These are phyloP conservation scores for Candida tibetensis DNA, from an alignment of 805 yeast genomes.

Conservation along the genomic window DNA sequence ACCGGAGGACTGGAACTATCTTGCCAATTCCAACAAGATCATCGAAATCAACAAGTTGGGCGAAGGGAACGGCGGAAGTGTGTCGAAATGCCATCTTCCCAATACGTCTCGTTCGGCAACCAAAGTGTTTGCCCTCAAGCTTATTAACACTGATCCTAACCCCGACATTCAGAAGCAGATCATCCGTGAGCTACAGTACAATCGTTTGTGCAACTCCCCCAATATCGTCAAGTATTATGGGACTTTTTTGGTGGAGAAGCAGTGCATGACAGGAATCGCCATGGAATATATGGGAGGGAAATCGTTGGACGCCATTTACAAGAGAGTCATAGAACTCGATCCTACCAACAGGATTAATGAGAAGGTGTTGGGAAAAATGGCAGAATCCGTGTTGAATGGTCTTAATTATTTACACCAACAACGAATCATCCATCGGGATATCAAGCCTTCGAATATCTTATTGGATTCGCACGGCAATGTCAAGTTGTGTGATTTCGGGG, in stretches of 20 bases:
- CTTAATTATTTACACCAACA: conserved; percentile 84
- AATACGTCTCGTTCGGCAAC: conserved; percentile 33
- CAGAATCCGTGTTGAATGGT: conserved; percentile 82
- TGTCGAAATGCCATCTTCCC: conserved; percentile 66
- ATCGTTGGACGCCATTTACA: conserved; percentile 88
- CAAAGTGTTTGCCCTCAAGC: conserved; percentile 78
- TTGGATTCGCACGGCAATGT: conserved; percentile 75
- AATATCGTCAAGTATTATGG: conserved; percentile 92
- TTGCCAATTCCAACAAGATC: conserved; percentile 59
- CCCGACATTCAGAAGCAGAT: conserved; percentile 90
- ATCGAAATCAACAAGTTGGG: conserved; percentile 72
- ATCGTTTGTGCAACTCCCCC: conserved; percentile 75
- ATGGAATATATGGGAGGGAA: conserved; percentile 98
- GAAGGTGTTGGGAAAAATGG: conserved; percentile 85
- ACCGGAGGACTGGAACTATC: conserved; percentile 70
- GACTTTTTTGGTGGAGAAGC: conserved; percentile 74
- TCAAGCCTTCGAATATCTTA: conserved; percentile 91
- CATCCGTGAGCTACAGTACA: conserved; percentile 85
- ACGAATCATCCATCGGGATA: conserved; percentile 89
- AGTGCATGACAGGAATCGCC: conserved; percentile 83
- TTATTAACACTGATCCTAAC: conserved; percentile 71
- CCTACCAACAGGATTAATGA: conserved; percentile 87
- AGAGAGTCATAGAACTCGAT: conserved; percentile 59
- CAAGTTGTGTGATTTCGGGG: conserved; percentile 96
- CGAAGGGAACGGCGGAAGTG: conserved; percentile 94